These are phyloP conservation scores for Bryoglossum gracile DNA, from an alignment of 495 filamentous ascomycete genomes.

Conservation along the genomic window DNA sequence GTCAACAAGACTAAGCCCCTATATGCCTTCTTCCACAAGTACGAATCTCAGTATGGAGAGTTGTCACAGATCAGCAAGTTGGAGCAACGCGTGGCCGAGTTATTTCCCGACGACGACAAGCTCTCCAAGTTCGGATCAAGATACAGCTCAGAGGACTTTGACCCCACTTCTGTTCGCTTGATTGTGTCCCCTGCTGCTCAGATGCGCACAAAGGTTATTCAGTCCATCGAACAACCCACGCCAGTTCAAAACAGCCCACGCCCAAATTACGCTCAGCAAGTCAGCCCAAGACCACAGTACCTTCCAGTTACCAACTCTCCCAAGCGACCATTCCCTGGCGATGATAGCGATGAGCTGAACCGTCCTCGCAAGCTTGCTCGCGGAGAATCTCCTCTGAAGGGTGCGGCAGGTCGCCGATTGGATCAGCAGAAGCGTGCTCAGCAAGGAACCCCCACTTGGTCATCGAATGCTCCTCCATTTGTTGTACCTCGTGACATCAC, in stretches of 20 bases:
- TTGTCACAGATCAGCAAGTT: conserved; percentile 79
- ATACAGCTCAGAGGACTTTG: conserved; percentile 58
- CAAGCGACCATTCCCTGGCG: conserved; percentile 54
- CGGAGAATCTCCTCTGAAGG: conserved; percentile 82
- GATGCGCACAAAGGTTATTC: conserved; percentile 55
- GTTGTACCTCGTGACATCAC: conserved; percentile 71
- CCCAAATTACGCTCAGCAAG: conserved; percentile 27
- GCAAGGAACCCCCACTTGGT: conserved; percentile 32
- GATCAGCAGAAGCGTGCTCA: conserved; percentile 67
- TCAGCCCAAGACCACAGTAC: conserved; percentile 44
- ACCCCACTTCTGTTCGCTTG: conserved; percentile 70
- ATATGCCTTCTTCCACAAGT: conserved; percentile 84
- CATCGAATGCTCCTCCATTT: conserved; percentile 34
- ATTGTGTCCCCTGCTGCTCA: conserved; percentile 76
- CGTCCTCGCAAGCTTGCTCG: conserved; percentile 76
- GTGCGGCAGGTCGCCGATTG: conserved; percentile 69
- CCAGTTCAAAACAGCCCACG: conserved; percentile 50
- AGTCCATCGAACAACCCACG: conserved; percentile 42
- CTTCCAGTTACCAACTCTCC: conserved; percentile 58
- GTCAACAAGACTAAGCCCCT: conserved; percentile 72
- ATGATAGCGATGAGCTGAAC: conserved; percentile 26
- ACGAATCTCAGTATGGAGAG: conserved; percentile 91
- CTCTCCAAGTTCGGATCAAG: conserved; percentile 68
- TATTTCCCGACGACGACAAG: conserved; percentile 81
- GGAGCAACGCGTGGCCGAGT: conserved; percentile 84